Evolutionary conservation across 1,284 basidiomycete genomes (phyloP), one percentile per base, ranked within the genome.

Genomic region (Trametes hirsuta): DNA sequence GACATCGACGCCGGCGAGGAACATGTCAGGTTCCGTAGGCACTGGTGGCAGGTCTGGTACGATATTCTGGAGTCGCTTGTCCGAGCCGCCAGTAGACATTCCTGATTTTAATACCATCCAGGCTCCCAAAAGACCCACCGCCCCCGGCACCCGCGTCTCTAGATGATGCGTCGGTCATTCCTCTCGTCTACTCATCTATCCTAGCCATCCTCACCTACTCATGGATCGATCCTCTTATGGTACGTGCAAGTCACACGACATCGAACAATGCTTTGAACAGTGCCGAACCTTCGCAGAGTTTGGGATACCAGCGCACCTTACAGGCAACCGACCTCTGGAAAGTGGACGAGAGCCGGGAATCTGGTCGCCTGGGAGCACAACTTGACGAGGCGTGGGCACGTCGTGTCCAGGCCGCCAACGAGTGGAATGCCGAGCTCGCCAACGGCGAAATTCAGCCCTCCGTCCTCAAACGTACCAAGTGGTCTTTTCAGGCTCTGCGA

Each of bases 321-420:
- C 88, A 90, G 71, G 88, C 87, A 0, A 84, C 87, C 0, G 89
- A 91, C 71, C 72, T 90, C n/a, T 90, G 87, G 85, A 85, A 84
- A 70, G 77, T 91, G 71, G 86, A 88, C 65, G 71, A 77, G 1
- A 74, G 78, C 9, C 80, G 84, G 30, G 78, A 84, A 64, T 72
- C 85, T 9, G 81, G 78, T 0, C 63, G 68, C 18, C 77, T 91
- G 34, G 82, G 86, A 3, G 71, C 73, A 6, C 76, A 77, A 59
- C 78, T 83, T 21, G 82, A 82, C 61, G 76, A 69, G n/a, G 76
- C 79, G 25, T 87, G 84, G 84, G 74, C 68, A 2, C 71, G 72
- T 15, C 76, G 85, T 51, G 75, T 78, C 18, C 47, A 72, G 18
- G 76, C 74, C 3, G 85, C 85, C 1, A 73, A 81, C 5, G 76